Conservation (phyloP, 75 land plant species). For the Azolla pinnata region DNA sequence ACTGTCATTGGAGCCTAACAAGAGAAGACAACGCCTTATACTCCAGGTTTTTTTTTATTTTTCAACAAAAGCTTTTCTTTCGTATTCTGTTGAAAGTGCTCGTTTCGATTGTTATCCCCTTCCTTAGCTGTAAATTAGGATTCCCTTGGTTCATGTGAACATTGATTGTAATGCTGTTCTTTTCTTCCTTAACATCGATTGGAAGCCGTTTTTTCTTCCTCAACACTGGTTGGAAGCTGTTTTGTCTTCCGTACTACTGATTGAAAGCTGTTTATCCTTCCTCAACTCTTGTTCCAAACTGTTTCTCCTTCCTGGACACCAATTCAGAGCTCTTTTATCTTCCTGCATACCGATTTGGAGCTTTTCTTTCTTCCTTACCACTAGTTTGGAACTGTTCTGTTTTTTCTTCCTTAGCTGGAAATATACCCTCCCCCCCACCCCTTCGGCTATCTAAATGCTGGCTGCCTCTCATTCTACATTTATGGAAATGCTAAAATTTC, state of each 20-base stretch:
- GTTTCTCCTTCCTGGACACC: too few species aligned
- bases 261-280: too few species aligned
- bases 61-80: not conserved
- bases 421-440: not conserved
- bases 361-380: too few species aligned
- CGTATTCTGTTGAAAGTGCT: not conserved
- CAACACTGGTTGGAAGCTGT: too few species aligned
- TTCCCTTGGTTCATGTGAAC: not conserved
- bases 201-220: too few species aligned
- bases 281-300: too few species aligned
- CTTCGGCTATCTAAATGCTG: too few species aligned
- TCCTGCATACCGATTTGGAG: too few species aligned
- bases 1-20: slow-evolving; percentile 2
- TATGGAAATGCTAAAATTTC: not conserved
- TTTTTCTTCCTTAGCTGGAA: not conserved
- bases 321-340: too few species aligned
- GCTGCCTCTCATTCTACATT: not conserved
- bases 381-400: not conserved
- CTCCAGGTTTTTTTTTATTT: slow-evolving; percentile 18
- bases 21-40: slow-evolving; percentile 23
- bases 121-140: not conserved
- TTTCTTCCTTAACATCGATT: too few species aligned
- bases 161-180: not conserved
- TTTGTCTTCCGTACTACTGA: too few species aligned
- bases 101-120: not conserved